A percentile compares a stretch with the other conserved stretches of the same genome.
Evolutionary conservation across 2,329 filamentous ascomycete genomes (phyloP).

Genomic region (Cordyceps cicadae): DNA sequence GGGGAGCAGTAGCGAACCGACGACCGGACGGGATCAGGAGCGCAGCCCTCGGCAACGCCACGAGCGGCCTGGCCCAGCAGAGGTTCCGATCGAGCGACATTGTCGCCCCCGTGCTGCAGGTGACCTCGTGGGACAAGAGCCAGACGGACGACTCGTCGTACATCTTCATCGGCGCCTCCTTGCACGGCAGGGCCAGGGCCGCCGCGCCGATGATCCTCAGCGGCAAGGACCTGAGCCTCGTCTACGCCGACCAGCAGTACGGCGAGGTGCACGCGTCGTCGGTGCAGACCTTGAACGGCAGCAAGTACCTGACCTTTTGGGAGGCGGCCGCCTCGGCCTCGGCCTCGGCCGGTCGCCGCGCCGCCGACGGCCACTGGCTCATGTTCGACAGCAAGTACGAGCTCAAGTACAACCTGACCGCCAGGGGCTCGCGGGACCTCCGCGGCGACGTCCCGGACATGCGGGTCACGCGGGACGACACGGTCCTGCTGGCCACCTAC

Average conservation of each 20-base stretch:
- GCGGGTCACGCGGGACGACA: conserved; percentile 31
- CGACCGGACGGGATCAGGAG: conserved; percentile 20
- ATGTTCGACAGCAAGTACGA: conserved; percentile 29
- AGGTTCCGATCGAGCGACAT: conserved; percentile 25
- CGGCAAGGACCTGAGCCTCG: conserved; percentile 27
- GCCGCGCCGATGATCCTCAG: conserved; percentile 28
- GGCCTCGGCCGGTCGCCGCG: conserved; percentile 17
- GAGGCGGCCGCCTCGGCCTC: conserved; percentile 17
- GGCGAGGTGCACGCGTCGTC: conserved; percentile 19
- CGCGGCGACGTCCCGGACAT: conserved; percentile 35
- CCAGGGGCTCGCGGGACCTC: conserved; percentile 25
- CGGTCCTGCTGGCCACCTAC: conserved; percentile 35
- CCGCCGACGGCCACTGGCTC: conserved; percentile 23
- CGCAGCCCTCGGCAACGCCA: conserved; percentile 18
- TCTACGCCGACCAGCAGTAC: conserved; percentile 29
- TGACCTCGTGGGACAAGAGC: conserved; percentile 23
- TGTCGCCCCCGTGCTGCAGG: conserved; percentile 26
- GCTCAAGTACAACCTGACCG: conserved; percentile 29
- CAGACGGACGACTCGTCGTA: conserved; percentile 22
- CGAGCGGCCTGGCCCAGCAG: conserved; percentile 24
- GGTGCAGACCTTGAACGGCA: conserved; percentile 24
- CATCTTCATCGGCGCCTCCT: conserved; percentile 25
- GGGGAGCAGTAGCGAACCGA: conserved; percentile 18
- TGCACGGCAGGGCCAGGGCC: conserved; percentile 17
- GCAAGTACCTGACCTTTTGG: conserved; percentile 29